A percentile compares a stretch with the other conserved stretches of the same genome.
Evolutionary conservation across 1,139 yeast species (phyloP).

Genomic region (Yamadazyma epiphylla): DNA sequence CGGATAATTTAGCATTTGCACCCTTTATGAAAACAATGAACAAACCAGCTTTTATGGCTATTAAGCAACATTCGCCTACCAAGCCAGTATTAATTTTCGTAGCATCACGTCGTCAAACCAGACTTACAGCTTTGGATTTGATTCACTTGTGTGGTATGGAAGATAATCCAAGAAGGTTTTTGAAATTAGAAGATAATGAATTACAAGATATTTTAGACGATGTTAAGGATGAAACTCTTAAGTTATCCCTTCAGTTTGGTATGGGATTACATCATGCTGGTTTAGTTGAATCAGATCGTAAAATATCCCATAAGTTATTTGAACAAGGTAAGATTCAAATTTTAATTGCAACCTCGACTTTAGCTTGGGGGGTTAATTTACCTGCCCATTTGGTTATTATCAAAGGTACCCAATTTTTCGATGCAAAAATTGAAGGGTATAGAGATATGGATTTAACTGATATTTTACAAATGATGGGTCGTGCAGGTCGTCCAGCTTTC

Average conservation of each 20-base stretch:
- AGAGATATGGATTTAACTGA: conserved; percentile 91
- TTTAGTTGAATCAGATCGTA: conserved; percentile 84
- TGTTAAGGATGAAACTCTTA: conserved; percentile 87
- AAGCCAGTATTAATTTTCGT: conserved; percentile 95
- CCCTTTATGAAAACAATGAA: conserved; percentile 98
- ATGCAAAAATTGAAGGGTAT: conserved; percentile 75
- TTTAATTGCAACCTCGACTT: conserved; percentile 87
- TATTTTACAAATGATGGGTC: conserved; percentile 85
- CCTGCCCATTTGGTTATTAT: conserved; percentile 94
- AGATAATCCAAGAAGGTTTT: conserved; percentile 83
- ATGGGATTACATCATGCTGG: conserved; percentile 99
- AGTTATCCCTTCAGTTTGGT: conserved; percentile 85
- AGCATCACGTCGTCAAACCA: conserved; percentile 94
- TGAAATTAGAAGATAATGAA: conserved; percentile 74
- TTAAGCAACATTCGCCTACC: conserved; percentile 88
- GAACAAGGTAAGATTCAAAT: conserved; percentile 85
- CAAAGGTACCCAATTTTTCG: conserved; percentile 89
- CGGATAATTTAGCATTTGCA: conserved; percentile 89
- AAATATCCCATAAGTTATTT: conserved; percentile 80
- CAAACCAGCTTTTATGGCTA: conserved; percentile 95
- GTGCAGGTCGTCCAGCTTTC: conserved; percentile 96
- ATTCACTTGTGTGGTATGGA: conserved; percentile 95
- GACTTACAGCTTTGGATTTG: conserved; percentile 89
- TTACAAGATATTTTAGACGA: conserved; percentile 55
- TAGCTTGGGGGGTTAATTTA: conserved; percentile 96